phyloP scores from a whole-genome alignment of 2,329 filamentous ascomycete species.

The Triangularia verruculosa region DNA sequence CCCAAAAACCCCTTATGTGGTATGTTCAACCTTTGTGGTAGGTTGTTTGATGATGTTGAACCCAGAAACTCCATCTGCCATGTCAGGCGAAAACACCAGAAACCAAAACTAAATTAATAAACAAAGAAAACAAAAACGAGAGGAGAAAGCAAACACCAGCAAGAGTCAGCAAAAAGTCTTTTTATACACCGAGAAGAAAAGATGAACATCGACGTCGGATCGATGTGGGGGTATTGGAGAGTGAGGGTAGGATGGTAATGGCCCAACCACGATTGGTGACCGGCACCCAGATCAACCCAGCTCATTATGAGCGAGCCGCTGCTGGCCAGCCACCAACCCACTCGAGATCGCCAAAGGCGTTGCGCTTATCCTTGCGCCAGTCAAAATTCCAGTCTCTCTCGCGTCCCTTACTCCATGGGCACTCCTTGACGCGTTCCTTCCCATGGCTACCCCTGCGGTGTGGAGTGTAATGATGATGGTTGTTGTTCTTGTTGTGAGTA shows the following conservation, averaged over 20 bases:
- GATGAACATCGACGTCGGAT: slow-evolving; percentile 23
- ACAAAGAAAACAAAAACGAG: slow-evolving; percentile 25
- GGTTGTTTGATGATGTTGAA: slow-evolving; percentile 4
- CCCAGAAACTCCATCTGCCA: slow-evolving; percentile 1
- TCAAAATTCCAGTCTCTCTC: slow-evolving; percentile 52
- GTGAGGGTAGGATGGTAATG: slow-evolving; percentile 28
- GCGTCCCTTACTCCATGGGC: slow-evolving; percentile 54
- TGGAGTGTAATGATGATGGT: slow-evolving; percentile 21
- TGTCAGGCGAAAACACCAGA: slow-evolving; percentile 5
- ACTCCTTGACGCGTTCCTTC: slow-evolving; percentile 49
- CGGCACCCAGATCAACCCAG: slow-evolving; percentile 28
- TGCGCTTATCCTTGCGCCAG: slow-evolving; percentile 60
- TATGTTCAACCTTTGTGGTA: slow-evolving; percentile 3
- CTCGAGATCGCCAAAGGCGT: slow-evolving; percentile 77
- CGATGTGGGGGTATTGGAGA: slow-evolving; percentile 11
- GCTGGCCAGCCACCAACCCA: slow-evolving; percentile 92
- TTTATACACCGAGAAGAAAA: slow-evolving; percentile 27
- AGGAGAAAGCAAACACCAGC: slow-evolving; percentile 24
- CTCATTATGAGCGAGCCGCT: slow-evolving; percentile 38
- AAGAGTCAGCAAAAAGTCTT: slow-evolving; percentile 25
- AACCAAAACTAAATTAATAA: slow-evolving; percentile 15
- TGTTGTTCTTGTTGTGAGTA: slow-evolving; percentile 20
- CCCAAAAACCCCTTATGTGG: background rate
- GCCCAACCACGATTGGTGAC: slow-evolving; percentile 61
- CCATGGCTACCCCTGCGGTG: slow-evolving; percentile 36